Percentiles rank a stretch among this genome's conserved stretches.
phyloP scores from a whole-genome alignment of 129 eudicot species.

The Flaveria brownii region DNA sequence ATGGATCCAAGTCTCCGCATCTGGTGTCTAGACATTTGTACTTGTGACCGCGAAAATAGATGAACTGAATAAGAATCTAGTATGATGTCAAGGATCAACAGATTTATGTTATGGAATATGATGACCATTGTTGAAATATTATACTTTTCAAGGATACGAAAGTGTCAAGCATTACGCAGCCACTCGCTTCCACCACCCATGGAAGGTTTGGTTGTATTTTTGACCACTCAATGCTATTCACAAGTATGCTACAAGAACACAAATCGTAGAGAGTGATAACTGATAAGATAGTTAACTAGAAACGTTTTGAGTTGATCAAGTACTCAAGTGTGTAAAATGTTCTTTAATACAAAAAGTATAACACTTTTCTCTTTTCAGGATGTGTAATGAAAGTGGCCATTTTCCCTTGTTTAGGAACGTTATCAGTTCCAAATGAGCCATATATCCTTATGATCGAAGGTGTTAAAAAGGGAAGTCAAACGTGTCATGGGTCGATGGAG shows the following conservation, averaged over 20 bases:
- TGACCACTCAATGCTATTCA: constrained; percentile 75
- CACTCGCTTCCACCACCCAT: constrained; percentile 89
- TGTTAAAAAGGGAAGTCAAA: too few species aligned
- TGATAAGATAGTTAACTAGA: neutral
- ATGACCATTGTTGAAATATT: neutral
- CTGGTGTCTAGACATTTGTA: constrained; percentile 31
- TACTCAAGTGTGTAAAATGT: neutral
- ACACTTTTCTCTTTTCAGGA: neutral
- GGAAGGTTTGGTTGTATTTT: constrained; percentile 71
- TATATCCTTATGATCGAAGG: too few species aligned
- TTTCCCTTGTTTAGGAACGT: neutral
- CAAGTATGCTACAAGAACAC: constrained; percentile 63
- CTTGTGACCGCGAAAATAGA: constrained; percentile 47
- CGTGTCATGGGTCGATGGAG: neutral
- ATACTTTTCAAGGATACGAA: constrained; percentile 63
- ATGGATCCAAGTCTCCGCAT: constrained; percentile 30
- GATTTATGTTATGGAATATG: neutral
- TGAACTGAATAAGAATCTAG: constrained; percentile 69
- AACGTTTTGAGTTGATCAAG: neutral
- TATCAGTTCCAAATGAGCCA: too few species aligned
- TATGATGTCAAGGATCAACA: constrained; percentile 38
- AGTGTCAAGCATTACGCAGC: constrained; percentile 76
- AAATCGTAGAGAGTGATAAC: neutral
- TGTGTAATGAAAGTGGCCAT: neutral
- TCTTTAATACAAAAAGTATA: neutral